A percentile compares a stretch with the other conserved stretches of the same genome.
These are phyloP conservation scores for Quercus lobata DNA, from an alignment of 331 rosid genomes.

Conservation along the genomic window DNA sequence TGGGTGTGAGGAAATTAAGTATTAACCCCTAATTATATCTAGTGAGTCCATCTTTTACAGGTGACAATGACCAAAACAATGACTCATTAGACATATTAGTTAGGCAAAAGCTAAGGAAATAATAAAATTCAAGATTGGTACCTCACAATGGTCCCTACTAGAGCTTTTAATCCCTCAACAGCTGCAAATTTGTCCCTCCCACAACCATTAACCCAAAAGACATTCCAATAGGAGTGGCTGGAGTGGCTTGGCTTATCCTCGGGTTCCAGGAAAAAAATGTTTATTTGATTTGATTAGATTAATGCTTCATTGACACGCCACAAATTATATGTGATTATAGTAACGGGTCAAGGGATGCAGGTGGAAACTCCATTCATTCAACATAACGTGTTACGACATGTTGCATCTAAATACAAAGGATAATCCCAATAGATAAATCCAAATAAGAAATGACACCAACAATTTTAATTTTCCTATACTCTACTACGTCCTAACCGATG, in stretches of 20 bases:
- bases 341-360: constrained; percentile 36
- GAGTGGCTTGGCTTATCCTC: constrained; percentile 4
- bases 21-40: constrained; percentile 1
- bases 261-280: constrained; percentile 23
- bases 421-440: constrained; percentile 24
- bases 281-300: background rate
- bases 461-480: background rate
- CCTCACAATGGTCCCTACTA: constrained; percentile 34
- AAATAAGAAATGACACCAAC: constrained; percentile 26
- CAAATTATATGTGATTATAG: constrained; percentile 8
- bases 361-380: constrained; percentile 8
- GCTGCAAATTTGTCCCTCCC: constrained; percentile 20
- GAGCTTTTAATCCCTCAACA: constrained; percentile 10
- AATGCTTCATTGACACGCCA: constrained; percentile 31
- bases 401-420: constrained; percentile 1
- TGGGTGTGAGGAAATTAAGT: background rate
- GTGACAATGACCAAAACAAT: constrained; percentile 23
- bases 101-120: background rate
- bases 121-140: constrained; percentile 16
- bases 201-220: constrained; percentile 19
- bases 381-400: constrained; percentile 16
- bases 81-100: too few species aligned
- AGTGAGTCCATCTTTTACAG: constrained; percentile 10
- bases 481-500: too few species aligned
- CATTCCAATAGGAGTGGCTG: constrained; percentile 25